Evolutionary conservation across 495 filamentous ascomycete genomes (phyloP).

Genomic region (Evernia prunastri): DNA sequence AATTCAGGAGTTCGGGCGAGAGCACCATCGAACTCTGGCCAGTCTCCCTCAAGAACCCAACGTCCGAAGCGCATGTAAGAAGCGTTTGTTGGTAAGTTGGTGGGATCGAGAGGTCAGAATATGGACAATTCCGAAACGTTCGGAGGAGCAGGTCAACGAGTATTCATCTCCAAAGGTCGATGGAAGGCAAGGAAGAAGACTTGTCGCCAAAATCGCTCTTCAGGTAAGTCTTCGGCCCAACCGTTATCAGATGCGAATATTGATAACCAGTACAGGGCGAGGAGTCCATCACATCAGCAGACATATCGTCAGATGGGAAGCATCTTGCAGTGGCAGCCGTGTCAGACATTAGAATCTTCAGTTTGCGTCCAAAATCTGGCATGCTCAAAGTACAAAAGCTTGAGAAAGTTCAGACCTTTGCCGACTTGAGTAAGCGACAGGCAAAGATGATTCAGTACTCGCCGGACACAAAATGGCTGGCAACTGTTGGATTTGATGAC

Average conservation of each 20-base stretch:
- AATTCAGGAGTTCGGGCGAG: constrained; percentile 69
- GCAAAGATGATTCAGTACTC: constrained; percentile 56
- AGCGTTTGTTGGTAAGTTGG: constrained; percentile 77
- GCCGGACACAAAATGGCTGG: constrained; percentile 51
- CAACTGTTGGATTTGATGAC: constrained; percentile 45
- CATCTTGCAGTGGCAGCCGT: constrained; percentile 71
- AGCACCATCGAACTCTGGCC: constrained; percentile 71
- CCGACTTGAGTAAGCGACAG: constrained; percentile 45
- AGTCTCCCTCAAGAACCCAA: constrained; percentile 70
- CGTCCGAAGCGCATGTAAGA: constrained; percentile 60
- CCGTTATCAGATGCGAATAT: constrained; percentile 46
- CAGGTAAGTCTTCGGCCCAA: constrained; percentile 24
- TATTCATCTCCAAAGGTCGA: neutral
- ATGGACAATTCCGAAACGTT: constrained; percentile 47
- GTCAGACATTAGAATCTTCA: constrained; percentile 73
- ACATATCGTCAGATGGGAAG: constrained; percentile 64
- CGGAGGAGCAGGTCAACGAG: neutral
- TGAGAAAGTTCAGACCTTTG: constrained; percentile 56
- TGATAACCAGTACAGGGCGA: constrained; percentile 52
- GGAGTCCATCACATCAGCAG: constrained; percentile 77
- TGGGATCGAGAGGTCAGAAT: constrained; percentile 86
- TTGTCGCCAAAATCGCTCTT: constrained; percentile 33
- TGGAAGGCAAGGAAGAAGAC: constrained; percentile 28
- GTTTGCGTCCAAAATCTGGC: constrained; percentile 46
- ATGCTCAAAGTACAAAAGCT: constrained; percentile 63